A percentile compares a stretch with the other conserved stretches of the same genome.
Evolutionary conservation across 2,329 filamentous ascomycete genomes (phyloP).

Genomic region (Cercospora sojina): DNA sequence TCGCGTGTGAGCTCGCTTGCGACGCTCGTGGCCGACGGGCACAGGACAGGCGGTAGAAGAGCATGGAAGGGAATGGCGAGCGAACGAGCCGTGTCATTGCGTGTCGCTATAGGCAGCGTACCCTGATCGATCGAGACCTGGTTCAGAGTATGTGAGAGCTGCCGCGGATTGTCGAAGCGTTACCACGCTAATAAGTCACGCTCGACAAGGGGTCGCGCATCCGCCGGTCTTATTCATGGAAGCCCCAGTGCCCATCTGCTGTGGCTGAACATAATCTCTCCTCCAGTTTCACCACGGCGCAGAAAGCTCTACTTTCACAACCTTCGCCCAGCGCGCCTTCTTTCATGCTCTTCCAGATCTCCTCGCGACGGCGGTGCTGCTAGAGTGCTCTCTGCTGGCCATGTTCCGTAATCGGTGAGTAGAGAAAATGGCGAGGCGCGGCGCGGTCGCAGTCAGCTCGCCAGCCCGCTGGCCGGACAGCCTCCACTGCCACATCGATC

Average conservation of each 20-base stretch:
- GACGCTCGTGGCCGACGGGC: neutral
- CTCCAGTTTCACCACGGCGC: constrained; percentile 26
- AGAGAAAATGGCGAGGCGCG: constrained; percentile 8
- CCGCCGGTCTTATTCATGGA: constrained; percentile 18
- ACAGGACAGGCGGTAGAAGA: neutral
- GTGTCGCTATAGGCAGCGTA: constrained; percentile 13
- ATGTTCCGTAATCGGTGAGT: constrained; percentile 53
- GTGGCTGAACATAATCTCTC: constrained; percentile 28
- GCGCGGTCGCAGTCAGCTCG: constrained; percentile 9
- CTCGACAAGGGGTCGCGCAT: constrained; percentile 4
- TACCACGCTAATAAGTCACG: constrained; percentile 9
- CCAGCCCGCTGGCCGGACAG: constrained; percentile 7
- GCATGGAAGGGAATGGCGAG: constrained; percentile 13
- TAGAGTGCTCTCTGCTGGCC: constrained; percentile 27
- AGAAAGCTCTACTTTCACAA: constrained; percentile 18
- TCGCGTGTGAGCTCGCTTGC: neutral
- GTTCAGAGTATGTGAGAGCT: constrained; percentile 10
- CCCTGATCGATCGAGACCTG: constrained; percentile 20
- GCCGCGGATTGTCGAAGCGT: constrained; percentile 19
- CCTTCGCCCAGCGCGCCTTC: constrained; percentile 9
- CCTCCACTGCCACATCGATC: constrained; percentile 27
- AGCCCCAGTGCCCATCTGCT: constrained; percentile 18
- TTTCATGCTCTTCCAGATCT: constrained; percentile 22
- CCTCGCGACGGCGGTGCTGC: constrained; percentile 21
- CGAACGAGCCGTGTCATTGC: constrained; percentile 2